These are phyloP conservation scores for Pseudozyma thailandica DNA, from an alignment of 1,284 basidiomycete genomes.

Conservation along the genomic window DNA sequence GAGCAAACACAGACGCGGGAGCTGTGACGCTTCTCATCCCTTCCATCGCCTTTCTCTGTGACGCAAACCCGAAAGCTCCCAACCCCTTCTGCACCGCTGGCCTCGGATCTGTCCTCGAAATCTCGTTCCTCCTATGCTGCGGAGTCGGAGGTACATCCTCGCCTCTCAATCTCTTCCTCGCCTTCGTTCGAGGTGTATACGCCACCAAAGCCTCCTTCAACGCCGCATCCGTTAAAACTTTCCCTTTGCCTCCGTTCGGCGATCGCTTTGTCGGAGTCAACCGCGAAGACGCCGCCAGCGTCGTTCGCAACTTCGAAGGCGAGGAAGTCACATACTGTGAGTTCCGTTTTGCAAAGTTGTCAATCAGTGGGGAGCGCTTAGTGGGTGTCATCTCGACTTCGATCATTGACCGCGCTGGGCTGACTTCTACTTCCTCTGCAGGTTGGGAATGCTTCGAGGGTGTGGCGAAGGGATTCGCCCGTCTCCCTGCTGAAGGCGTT, in stretches of 20 bases:
- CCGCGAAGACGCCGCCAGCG: slow-evolving; percentile 8
- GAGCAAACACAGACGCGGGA: slow-evolving; percentile 8
- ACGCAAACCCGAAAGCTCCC: slow-evolving; percentile 26
- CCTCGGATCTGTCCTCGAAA: slow-evolving; percentile 14
- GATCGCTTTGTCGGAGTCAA: slow-evolving; percentile 18
- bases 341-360: slow-evolving; percentile 4
- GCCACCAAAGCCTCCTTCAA: slow-evolving; percentile 23
- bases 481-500: slow-evolving; percentile 5
- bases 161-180: slow-evolving; percentile 58
- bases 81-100: slow-evolving; percentile 13
- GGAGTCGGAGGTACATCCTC: slow-evolving; percentile 59
- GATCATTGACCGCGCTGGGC: slow-evolving; percentile 34
- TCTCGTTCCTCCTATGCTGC: not conserved
- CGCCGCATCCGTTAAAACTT: slow-evolving; percentile 9
- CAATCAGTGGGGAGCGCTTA: slow-evolving; percentile 22
- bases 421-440: not conserved
- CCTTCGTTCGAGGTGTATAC: slow-evolving; percentile 60
- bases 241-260: not conserved
- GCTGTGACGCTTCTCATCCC: slow-evolving; percentile 6
- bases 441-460: slow-evolving; percentile 10
- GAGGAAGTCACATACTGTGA: slow-evolving; percentile 26
- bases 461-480: slow-evolving; percentile 32
- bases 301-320: slow-evolving; percentile 26
- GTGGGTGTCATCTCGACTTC: slow-evolving; percentile 46
- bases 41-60: not conserved